Percentiles rank a stretch among this genome's conserved stretches.
Evolutionary conservation across 257 asterid genomes (phyloP).

Genomic region (Lycium barbarum): DNA sequence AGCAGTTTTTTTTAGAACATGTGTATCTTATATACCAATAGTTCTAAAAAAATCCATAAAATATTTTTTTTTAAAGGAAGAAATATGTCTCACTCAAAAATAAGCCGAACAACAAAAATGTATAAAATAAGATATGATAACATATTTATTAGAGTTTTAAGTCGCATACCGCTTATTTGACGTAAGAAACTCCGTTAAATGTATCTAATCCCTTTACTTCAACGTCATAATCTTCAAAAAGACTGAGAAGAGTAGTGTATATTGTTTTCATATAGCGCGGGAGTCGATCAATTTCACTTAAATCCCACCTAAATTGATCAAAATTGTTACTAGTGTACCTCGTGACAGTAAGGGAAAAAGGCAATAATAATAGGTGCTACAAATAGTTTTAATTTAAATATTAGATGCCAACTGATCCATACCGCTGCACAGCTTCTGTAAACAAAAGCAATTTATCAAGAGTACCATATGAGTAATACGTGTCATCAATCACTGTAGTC

Average conservation of each 20-base stretch:
- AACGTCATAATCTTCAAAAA: background rate
- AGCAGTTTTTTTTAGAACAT: too few relatives aligned
- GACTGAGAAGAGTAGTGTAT: background rate
- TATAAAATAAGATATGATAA: too few relatives aligned
- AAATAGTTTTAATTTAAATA: too few relatives aligned
- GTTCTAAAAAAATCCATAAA: background rate
- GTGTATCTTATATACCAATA: background rate
- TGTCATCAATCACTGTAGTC: constrained; percentile 32
- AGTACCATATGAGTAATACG: constrained; percentile 39
- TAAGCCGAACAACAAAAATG: too few relatives aligned
- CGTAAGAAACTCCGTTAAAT: background rate
- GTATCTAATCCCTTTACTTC: background rate
- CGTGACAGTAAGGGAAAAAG: too few relatives aligned
- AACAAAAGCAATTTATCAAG: constrained; percentile 22
- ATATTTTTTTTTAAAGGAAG: background rate
- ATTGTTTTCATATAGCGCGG: background rate
- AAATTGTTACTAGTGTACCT: too few relatives aligned
- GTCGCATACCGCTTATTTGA: background rate
- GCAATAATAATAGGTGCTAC: too few relatives aligned
- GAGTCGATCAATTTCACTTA: constrained; percentile 13
- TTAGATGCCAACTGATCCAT: background rate
- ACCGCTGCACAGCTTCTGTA: constrained; percentile 24
- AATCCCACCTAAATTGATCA: background rate
- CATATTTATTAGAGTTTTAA: background rate
- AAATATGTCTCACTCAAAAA: background rate